Base-by-base conservation (phyloP, 2,329 filamentous ascomycete genomes). In the Pyrenochaeta sp. region DNA sequence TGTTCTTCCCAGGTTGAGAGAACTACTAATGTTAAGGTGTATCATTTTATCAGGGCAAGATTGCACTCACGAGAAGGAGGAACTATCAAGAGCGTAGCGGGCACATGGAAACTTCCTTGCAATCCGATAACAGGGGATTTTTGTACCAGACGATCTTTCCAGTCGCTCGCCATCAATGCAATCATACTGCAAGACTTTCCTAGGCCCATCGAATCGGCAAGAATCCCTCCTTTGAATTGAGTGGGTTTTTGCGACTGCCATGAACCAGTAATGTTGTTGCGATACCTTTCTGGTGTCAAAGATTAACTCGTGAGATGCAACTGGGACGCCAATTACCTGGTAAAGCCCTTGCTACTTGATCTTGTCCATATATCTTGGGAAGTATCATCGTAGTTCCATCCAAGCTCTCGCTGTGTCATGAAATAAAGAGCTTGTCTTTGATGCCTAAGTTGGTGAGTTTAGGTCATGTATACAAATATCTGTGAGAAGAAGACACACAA, bases 171-270 rank as follows among this genome's bases (percentile, higher is more conserved):
- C 10, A 50, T 44, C 20, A 65, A 32, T 33, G 62, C 60, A 35
- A 66, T 55, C 51, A 63, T 66, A 7, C 47, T 58, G 3, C 61
- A 31, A 9, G 62, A 57, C 32, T 66, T 66, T 11, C 62, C 62
- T 2, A 66, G 48, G 7, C 62, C 62, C 60, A 66, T 63, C 4
- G 43, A 31, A 43, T 66, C 62, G 23, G 62, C 62, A 18, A 66
- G 44, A 27, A 66, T 58, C 2, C 62, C 60, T 14, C 61, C 58
- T 31, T 41, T 35, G n/a, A 43, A 56, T 42, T 56, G 47, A 14
- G 53, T 49, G 4, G 58, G 58, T 11, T 32, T 15, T 7, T 45
- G 40, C 7, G 17, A 15, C 32, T 58, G 51, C 18, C 48, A 32
- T 18, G 21, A 17, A n/a, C 50, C 43, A 17, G 60, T 56, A 17